phyloP scores from a whole-genome alignment of 2,329 filamentous ascomycete species.

The Pleoardoris graminearum region DNA sequence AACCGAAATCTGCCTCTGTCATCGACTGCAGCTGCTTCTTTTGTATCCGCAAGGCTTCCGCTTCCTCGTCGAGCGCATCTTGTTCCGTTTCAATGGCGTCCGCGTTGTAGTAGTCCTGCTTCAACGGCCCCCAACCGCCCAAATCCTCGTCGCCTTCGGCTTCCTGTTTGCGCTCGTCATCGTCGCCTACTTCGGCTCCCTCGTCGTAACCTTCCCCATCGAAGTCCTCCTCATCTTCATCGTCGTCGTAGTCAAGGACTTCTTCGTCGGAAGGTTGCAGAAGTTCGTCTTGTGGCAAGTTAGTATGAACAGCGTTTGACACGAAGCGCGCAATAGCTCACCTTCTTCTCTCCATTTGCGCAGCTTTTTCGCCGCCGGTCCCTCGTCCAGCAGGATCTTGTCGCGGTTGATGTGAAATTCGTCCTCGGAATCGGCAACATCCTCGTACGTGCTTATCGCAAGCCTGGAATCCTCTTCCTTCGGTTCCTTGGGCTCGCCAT shows the following conservation, averaged over 20 bases:
- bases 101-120: conserved; percentile 89
- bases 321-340: conserved; percentile 23
- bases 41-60: conserved; percentile 83
- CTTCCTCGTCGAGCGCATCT: conserved; percentile 87
- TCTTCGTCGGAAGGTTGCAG: conserved; percentile 66
- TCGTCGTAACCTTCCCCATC: conserved; percentile 53
- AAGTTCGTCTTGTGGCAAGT: conserved; percentile 37
- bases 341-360: conserved; percentile 71
- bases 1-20: conserved; percentile 89
- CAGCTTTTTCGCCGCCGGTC: conserved; percentile 74
- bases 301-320: not conserved
- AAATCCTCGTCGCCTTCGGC: conserved; percentile 62
- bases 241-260: conserved; percentile 57
- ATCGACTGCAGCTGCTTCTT: conserved; percentile 89
- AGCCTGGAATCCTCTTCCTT: conserved; percentile 58
- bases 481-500: conserved; percentile 39
- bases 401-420: conserved; percentile 89
- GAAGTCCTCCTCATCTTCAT: conserved; percentile 52
- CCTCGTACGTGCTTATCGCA: conserved; percentile 66
- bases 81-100: conserved; percentile 73
- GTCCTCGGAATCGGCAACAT: conserved; percentile 92
- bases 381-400: conserved; percentile 82
- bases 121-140: conserved; percentile 84
- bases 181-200: conserved; percentile 43
- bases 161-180: conserved; percentile 33